Evolutionary conservation across 2,329 filamentous ascomycete genomes (phyloP).

Genomic region (Neospermospora avenae): DNA sequence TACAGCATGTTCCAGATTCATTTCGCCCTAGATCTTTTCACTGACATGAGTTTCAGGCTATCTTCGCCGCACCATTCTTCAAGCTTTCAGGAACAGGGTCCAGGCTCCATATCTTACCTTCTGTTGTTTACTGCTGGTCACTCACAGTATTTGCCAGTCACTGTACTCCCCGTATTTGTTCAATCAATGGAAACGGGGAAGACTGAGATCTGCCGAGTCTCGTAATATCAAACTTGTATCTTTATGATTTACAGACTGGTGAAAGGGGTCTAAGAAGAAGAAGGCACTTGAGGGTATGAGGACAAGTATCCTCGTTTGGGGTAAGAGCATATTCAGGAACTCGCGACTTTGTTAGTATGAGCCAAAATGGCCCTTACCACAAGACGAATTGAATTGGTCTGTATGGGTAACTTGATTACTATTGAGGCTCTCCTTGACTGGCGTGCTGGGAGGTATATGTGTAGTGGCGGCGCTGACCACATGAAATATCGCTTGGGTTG

Average conservation of each 20-base stretch:
- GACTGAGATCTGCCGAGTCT: neutral
- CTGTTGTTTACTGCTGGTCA: neutral
- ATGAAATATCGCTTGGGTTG: too few species aligned
- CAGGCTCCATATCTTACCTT: neutral
- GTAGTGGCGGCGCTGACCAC: neutral
- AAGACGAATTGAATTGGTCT: neutral
- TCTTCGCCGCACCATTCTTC: neutral
- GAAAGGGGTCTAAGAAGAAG: neutral
- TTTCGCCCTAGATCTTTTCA: neutral
- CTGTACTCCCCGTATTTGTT: neutral
- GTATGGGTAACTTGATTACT: neutral
- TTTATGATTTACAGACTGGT: neutral
- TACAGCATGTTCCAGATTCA: neutral
- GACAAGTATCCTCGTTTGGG: neutral
- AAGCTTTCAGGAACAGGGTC: neutral
- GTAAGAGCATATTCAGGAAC: neutral
- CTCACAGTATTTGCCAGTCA: neutral
- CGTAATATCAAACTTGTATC: neutral
- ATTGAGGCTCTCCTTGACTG: neutral
- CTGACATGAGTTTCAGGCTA: neutral
- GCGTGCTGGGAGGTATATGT: too few species aligned
- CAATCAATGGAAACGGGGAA: neutral
- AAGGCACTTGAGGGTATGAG: neutral
- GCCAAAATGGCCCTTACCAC: neutral
- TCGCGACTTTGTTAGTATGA: neutral